Evolutionary conservation across 169 alveolate species (phyloP).

Genomic region (Ichthyophthirius multifiliis): DNA sequence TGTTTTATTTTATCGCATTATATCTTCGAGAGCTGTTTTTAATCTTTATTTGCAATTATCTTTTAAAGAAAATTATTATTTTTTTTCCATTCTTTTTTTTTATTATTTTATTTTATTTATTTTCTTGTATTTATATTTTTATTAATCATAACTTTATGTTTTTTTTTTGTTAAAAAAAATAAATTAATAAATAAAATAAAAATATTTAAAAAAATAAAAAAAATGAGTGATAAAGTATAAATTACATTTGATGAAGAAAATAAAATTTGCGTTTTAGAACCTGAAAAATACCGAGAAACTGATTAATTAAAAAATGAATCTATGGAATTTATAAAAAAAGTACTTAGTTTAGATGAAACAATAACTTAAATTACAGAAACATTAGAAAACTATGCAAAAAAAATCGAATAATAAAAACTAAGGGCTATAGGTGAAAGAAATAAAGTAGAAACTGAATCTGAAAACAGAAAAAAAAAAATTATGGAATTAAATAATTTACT

Average conservation of each 20-base stretch:
- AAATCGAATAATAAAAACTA: constrained; percentile 84
- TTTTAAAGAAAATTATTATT: constrained; percentile 23
- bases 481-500: constrained; percentile 77
- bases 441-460: constrained; percentile 85
- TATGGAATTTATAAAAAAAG: constrained; percentile 75
- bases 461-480: constrained; percentile 79
- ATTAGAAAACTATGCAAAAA: constrained; percentile 76
- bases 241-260: constrained; percentile 86
- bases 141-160: too few relatives aligned
- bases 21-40: constrained; percentile 11
- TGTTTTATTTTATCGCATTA: constrained; percentile 6
- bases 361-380: constrained; percentile 73
- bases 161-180: too few relatives aligned
- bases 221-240: constrained; percentile 51
- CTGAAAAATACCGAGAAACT: constrained; percentile 77
- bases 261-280: constrained; percentile 80
- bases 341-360: constrained; percentile 65
- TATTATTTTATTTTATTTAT: background rate
- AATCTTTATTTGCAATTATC: constrained; percentile 10
- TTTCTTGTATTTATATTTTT: too few relatives aligned
- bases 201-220: too few relatives aligned
- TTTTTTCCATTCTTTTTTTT: background rate
- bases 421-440: constrained; percentile 88
- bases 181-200: too few relatives aligned
- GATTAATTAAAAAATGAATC: constrained; percentile 75